Conservation (phyloP, 768 basidiomycete genomes). For the Suillus hirtellus region DNA sequence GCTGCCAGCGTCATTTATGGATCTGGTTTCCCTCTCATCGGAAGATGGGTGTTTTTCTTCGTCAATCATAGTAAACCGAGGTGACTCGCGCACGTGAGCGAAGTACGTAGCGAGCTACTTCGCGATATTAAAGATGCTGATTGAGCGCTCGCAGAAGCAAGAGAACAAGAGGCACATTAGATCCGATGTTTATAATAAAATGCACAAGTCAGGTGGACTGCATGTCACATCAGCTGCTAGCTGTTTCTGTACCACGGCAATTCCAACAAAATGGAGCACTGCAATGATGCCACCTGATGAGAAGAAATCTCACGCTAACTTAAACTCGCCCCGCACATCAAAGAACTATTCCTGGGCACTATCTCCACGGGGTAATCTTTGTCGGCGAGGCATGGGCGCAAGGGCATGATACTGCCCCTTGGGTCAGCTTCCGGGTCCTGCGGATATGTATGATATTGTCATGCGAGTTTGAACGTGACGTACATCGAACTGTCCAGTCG, state of each 20-base stretch:
- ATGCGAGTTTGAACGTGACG: too few species aligned
- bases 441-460: not conserved
- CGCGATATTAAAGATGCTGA: not conserved
- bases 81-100: not conserved
- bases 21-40: conserved; percentile 3
- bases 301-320: not conserved
- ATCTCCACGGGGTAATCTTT: not conserved
- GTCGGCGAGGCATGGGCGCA: not conserved
- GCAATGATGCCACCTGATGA: not conserved
- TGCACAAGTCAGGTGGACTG: not conserved
- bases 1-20: not conserved
- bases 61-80: conserved; percentile 2
- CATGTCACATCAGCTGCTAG: not conserved
- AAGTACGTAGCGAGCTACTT: not conserved
- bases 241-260: too few species aligned
- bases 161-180: not conserved
- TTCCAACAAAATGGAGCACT: not conserved
- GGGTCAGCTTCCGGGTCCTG: not conserved
- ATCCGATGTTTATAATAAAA: not conserved
- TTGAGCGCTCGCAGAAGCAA: not conserved
- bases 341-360: not conserved
- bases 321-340: not conserved
- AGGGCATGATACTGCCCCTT: too few species aligned
- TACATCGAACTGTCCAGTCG: not conserved
- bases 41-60: conserved; percentile 10